phyloP scores from a whole-genome alignment of 305 asterid species.

The Solanum hybrid region DNA sequence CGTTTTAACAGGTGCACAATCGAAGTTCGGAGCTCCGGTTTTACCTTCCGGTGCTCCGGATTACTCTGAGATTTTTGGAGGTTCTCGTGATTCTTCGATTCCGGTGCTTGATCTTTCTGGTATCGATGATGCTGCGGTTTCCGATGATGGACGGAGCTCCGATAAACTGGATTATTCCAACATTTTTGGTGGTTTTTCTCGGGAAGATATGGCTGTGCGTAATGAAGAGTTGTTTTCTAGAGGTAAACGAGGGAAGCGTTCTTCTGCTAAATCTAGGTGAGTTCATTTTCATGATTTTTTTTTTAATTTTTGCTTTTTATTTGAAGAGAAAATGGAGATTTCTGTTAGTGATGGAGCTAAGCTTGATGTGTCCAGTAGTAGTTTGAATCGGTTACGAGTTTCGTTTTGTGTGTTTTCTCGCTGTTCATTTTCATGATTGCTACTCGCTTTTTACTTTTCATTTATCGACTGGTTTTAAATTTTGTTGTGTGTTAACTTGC shows the following conservation, averaged over 20 bases:
- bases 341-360: not conserved
- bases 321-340: not conserved
- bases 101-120: slow-evolving; percentile 74
- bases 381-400: not conserved
- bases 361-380: not conserved
- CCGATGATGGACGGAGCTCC: slow-evolving; percentile 19
- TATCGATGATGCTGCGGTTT: slow-evolving; percentile 24
- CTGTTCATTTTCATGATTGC: not conserved
- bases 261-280: slow-evolving; percentile 10
- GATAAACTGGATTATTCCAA: slow-evolving; percentile 53
- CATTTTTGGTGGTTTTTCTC: slow-evolving; percentile 57
- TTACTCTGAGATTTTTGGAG: slow-evolving; percentile 68
- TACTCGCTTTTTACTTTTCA: not conserved
- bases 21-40: slow-evolving; percentile 11
- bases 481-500: not conserved
- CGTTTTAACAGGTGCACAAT: slow-evolving; percentile 29
- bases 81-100: slow-evolving; percentile 42
- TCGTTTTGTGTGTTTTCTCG: not conserved
- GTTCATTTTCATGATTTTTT: not conserved
- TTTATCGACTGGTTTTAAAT: not conserved
- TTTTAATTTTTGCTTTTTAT: not conserved
- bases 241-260: not conserved
- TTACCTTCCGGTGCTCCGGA: slow-evolving; percentile 25
- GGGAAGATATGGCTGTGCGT: slow-evolving; percentile 46
- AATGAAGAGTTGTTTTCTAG: slow-evolving; percentile 39